phyloP scores from a whole-genome alignment of 306 rosid species.

The Vigna mungo region DNA sequence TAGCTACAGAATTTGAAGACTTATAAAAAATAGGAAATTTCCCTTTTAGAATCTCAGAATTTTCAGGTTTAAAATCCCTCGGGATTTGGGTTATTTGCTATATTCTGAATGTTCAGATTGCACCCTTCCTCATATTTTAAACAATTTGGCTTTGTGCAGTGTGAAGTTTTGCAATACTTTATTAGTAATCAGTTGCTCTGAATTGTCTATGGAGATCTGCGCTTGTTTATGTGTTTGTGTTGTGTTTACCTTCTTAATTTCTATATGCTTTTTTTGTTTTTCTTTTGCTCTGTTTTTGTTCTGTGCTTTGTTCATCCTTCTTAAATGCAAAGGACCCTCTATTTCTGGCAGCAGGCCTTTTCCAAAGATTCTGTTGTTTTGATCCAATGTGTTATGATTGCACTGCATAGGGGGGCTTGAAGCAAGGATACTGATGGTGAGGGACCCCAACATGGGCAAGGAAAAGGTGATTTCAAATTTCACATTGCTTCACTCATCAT shows the following conservation, averaged over 20 bases:
- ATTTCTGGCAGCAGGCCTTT: slow-evolving; percentile 35
- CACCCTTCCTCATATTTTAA: slow-evolving; percentile 12
- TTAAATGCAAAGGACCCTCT: slow-evolving; percentile 38
- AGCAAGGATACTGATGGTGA: slow-evolving; percentile 38
- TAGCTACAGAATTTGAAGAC: slow-evolving; percentile 20
- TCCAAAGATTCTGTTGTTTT: slow-evolving; percentile 1
- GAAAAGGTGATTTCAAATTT: slow-evolving; percentile 45
- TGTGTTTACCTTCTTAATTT: neutral
- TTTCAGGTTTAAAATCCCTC: slow-evolving; percentile 32
- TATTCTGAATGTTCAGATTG: slow-evolving; percentile 38
- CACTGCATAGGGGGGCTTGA: slow-evolving; percentile 20
- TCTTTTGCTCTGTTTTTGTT: neutral
- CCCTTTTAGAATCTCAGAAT: neutral
- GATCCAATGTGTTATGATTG: slow-evolving; percentile 14
- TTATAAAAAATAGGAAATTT: neutral
- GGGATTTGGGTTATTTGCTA: slow-evolving; percentile 46
- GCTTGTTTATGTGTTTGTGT: slow-evolving; percentile 10
- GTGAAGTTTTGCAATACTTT: slow-evolving; percentile 12
- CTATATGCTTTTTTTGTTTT: neutral
- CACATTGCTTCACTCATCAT: slow-evolving; percentile 34
- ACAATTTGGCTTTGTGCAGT: neutral
- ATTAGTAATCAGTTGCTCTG: neutral
- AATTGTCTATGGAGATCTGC: slow-evolving; percentile 52
- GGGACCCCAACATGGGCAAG: slow-evolving; percentile 45
- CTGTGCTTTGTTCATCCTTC: slow-evolving; percentile 23